phyloP scores from a whole-genome alignment of 305 asterid genomes.

The Coffea humblotiana region DNA sequence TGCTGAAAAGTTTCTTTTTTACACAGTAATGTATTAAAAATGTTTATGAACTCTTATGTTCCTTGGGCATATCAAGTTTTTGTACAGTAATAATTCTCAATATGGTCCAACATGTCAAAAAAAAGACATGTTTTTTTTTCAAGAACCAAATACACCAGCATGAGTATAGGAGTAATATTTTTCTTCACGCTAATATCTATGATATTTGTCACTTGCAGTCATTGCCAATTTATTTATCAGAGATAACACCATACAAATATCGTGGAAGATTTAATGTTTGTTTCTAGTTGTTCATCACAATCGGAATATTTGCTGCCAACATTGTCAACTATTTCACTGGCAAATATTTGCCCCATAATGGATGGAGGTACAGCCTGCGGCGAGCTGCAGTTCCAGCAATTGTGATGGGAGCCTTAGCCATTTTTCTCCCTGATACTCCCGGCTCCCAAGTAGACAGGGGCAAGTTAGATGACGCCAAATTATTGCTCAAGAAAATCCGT shows the following conservation, averaged over 20 bases:
- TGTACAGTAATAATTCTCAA: no score
- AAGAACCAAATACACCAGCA: no score
- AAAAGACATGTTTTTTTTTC: no score
- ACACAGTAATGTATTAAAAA: no score
- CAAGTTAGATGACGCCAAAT: constrained; percentile 14
- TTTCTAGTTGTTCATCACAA: constrained; percentile 32
- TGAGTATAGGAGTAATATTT: no score
- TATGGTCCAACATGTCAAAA: no score
- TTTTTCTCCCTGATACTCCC: constrained; percentile 36
- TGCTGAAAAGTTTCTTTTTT: no score
- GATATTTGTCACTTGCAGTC: constrained; percentile 21
- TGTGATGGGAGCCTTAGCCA: constrained; percentile 18
- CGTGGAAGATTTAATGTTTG: constrained; percentile 36
- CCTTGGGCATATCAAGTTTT: no score
- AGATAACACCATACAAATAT: constrained; percentile 33
- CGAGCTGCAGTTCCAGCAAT: constrained; percentile 26
- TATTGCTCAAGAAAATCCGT: constrained; percentile 18
- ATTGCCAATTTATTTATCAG: constrained; percentile 39
- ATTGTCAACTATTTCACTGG: constrained; percentile 22
- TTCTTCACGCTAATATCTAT: no score
- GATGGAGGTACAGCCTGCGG: constrained; percentile 33
- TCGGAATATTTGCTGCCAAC: constrained; percentile 35
- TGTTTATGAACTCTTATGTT: no score
- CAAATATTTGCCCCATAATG: constrained; percentile 14
- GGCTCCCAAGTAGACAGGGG: constrained; percentile 35